Evolutionary conservation across 139 green algal genomes (phyloP).

Genomic region (Pseudopediastrum boryanum): DNA sequence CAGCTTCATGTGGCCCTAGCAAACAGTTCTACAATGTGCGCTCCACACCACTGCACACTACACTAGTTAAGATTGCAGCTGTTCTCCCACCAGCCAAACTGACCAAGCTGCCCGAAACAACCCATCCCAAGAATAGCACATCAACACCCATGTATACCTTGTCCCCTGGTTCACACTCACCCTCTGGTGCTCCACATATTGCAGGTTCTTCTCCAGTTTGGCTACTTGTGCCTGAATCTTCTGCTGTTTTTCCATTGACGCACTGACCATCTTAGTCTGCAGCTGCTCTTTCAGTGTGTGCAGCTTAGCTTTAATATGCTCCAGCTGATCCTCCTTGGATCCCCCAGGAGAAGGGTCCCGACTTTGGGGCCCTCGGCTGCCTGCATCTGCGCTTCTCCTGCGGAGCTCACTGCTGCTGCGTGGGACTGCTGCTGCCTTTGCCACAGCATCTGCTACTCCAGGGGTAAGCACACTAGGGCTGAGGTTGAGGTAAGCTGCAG

Average conservation of each 20-base stretch:
- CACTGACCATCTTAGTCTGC: conserved; percentile 10
- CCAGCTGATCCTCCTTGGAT: too few relatives aligned
- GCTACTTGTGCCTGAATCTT: conserved; percentile 31
- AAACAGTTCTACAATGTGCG: too few relatives aligned
- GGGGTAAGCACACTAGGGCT: conserved; percentile 34
- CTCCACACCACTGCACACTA: too few relatives aligned
- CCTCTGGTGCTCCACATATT: conserved; percentile 30
- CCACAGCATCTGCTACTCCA: conserved; percentile 5
- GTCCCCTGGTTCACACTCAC: conserved; percentile 9
- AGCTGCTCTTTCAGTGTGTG: conserved; percentile 19
- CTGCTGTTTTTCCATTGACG: not conserved
- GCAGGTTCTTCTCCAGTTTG: conserved; percentile 21
- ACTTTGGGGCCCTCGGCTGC: too few relatives aligned
- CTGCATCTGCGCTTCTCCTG: not conserved
- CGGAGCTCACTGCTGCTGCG: not conserved
- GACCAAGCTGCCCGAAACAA: too few relatives aligned
- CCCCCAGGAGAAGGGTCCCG: too few relatives aligned
- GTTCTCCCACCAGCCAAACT: too few relatives aligned
- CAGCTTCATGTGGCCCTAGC: too few relatives aligned
- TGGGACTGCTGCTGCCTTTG: not conserved
- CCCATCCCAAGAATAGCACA: too few relatives aligned
- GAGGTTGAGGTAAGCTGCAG: conserved; percentile 18
- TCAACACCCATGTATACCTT: too few relatives aligned
- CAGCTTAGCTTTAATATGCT: conserved; percentile 17
- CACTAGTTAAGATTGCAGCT: too few relatives aligned